A percentile compares a stretch with the other conserved stretches of the same genome.
Evolutionary conservation across 2,329 filamentous ascomycete genomes (phyloP).

Genomic region (Botryotinia convoluta): DNA sequence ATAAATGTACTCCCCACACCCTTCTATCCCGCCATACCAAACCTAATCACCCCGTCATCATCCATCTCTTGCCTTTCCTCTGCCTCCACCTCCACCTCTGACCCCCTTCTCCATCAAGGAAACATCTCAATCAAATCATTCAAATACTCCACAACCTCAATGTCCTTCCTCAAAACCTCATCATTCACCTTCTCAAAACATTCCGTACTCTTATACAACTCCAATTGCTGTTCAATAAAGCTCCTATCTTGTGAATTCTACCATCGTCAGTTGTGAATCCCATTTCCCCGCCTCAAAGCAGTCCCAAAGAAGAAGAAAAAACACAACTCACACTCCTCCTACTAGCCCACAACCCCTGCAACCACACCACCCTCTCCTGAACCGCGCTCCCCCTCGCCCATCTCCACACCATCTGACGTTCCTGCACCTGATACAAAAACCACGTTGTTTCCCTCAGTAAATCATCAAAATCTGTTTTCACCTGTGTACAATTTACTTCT

Average conservation of each 20-base stretch:
- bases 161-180: constrained; percentile 37
- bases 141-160: constrained; percentile 39
- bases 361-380: constrained; percentile 30
- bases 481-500: constrained; percentile 20
- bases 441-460: constrained; percentile 33
- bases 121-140: constrained; percentile 38
- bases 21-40: neutral
- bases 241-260: constrained; percentile 37
- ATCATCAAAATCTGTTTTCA: constrained; percentile 31
- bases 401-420: constrained; percentile 29
- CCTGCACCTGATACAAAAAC: constrained; percentile 35
- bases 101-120: neutral
- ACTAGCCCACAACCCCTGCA: constrained; percentile 39
- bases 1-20: too few species aligned
- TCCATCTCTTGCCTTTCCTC: neutral
- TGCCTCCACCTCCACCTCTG: too few species aligned
- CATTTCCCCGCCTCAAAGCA: neutral
- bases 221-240: constrained; percentile 39
- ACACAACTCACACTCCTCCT: constrained; percentile 32
- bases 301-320: neutral
- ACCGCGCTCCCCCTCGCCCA: constrained; percentile 30
- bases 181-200: constrained; percentile 36
- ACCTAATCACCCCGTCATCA: too few species aligned
- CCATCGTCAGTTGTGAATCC: neutral
- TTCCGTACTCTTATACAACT: constrained; percentile 29